A percentile compares a stretch with the other conserved stretches of the same genome.
These are phyloP conservation scores for Dispira parvispora DNA, from an alignment of 192 early-diverging fungal species.

Conservation along the genomic window DNA sequence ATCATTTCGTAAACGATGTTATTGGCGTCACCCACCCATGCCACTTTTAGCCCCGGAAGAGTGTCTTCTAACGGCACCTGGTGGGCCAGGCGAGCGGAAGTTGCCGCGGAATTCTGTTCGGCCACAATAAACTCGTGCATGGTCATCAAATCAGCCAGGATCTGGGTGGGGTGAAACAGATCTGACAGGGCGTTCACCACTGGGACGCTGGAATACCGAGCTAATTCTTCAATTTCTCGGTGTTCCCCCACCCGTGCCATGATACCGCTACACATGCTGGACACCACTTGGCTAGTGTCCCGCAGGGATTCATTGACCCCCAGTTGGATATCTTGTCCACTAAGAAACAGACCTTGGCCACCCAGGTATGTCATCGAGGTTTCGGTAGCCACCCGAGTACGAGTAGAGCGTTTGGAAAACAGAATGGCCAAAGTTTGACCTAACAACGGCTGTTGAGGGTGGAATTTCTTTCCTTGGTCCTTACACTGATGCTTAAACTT, in stretches of 20 bases:
- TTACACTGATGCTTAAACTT: slow-evolving; percentile 65
- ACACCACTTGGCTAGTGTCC: slow-evolving; percentile 83
- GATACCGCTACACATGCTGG: slow-evolving; percentile 88
- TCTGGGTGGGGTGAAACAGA: slow-evolving; percentile 93
- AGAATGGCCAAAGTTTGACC: slow-evolving; percentile 84
- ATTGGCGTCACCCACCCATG: slow-evolving; percentile 99
- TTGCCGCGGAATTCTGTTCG: background rate
- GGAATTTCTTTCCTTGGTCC: slow-evolving; percentile 26
- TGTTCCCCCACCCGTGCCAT: slow-evolving; percentile 88
- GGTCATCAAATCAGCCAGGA: slow-evolving; percentile 88
- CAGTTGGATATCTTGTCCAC: slow-evolving; percentile 88
- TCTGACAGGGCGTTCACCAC: slow-evolving; percentile 93
- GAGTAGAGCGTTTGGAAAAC: slow-evolving; percentile 91
- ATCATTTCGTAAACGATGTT: slow-evolving; percentile 89
- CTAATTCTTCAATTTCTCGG: slow-evolving; percentile 73
- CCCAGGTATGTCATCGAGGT: slow-evolving; percentile 80
- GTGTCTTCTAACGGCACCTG: slow-evolving; percentile 34
- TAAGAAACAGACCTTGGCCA: slow-evolving; percentile 91
- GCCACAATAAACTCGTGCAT: slow-evolving; percentile 54
- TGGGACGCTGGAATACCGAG: slow-evolving; percentile 74
- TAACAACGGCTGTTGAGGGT: slow-evolving; percentile 35
- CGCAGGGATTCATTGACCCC: slow-evolving; percentile 87
- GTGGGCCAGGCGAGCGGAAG: slow-evolving; percentile 26
- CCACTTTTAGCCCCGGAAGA: slow-evolving; percentile 56
- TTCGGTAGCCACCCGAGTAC: slow-evolving; percentile 91